Evolutionary conservation across 2,329 filamentous ascomycete species (phyloP), one percentile per base, ranked within the genome.

Genomic region (Dothistroma septosporum): DNA sequence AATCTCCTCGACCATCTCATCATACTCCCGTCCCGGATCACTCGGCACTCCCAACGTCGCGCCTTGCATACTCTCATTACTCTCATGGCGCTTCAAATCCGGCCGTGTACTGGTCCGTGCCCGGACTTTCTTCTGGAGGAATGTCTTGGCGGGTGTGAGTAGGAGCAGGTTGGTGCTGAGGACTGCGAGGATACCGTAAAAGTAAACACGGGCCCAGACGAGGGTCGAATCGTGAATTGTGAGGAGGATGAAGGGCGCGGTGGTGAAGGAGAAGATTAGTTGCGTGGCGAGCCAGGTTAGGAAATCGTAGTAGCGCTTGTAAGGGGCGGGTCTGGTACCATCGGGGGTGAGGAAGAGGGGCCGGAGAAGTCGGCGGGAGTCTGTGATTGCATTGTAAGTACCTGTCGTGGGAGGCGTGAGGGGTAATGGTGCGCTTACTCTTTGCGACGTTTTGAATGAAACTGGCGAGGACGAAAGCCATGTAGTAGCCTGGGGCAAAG

Each of bases 401-500:
- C 10, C 11, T 48, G 32, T 11, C 22, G 19, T 58, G n/a, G 22
- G 7, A 21, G 6, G 54, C 32, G 9, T 55, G 24, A 48, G 32
- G 14, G 6, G 4, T 28, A 6, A 33, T 16, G 3, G 28, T n/a
- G 24, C 22, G 82, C 88, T 74, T 81, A 97, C 92, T 92, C 80
- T 99, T 99, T 58, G 94, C 92, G 19, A 88, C 88, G 1, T 92
- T 97, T 74, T 99, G 94, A 32, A 97, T 84, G 67, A 99, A 90
- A 63, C 91, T 92, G 0, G 90, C 94, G 8, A 97, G 82, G 46
- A 97, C 78, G 71, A 99, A 99, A 5, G 89, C 84, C 62, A 99
- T 78, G 75, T 97, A 97, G 76, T 99, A 99, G 6, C 94, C 94
- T 0, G 94, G 93, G 68, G 96, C 95, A 77, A 99, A 99, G 32